Evolutionary conservation across 495 filamentous ascomycete genomes (phyloP).

Genomic region (Xylaria cubensis): DNA sequence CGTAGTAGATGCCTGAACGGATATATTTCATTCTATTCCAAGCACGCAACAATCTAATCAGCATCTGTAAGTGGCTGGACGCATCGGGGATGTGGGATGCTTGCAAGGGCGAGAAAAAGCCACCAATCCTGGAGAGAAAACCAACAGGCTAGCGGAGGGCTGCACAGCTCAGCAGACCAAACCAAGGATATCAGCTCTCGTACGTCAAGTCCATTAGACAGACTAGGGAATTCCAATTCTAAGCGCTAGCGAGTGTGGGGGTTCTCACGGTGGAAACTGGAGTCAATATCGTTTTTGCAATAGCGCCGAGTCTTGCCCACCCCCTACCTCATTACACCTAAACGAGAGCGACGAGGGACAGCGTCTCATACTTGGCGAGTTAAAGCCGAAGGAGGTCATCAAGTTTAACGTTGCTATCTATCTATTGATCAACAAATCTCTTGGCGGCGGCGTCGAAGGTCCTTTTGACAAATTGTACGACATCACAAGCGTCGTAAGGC

Average conservation of each 20-base stretch:
- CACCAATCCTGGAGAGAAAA: background rate
- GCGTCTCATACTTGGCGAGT: constrained; percentile 5
- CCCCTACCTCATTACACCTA: background rate
- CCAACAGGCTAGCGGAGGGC: background rate
- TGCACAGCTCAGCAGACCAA: background rate
- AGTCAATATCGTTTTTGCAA: background rate
- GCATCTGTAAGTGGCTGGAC: background rate
- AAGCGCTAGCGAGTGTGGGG: constrained; percentile 5
- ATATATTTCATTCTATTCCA: background rate
- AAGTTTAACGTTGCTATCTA: background rate
- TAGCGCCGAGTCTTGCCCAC: constrained; percentile 6
- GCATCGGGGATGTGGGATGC: background rate
- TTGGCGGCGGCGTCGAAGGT: background rate
- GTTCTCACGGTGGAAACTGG: background rate
- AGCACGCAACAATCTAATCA: background rate
- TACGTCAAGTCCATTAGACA: background rate
- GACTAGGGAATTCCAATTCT: background rate
- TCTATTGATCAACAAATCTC: background rate
- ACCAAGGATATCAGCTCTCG: background rate
- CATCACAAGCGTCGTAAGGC: background rate
- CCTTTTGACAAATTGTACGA: background rate
- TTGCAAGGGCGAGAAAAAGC: background rate
- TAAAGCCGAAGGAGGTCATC: background rate
- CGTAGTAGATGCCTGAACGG: background rate
- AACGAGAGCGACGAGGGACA: background rate